Evolutionary conservation across 768 basidiomycete genomes (phyloP), one percentile per base, ranked within the genome.

Genomic region (Ephemerocybe angulata): DNA sequence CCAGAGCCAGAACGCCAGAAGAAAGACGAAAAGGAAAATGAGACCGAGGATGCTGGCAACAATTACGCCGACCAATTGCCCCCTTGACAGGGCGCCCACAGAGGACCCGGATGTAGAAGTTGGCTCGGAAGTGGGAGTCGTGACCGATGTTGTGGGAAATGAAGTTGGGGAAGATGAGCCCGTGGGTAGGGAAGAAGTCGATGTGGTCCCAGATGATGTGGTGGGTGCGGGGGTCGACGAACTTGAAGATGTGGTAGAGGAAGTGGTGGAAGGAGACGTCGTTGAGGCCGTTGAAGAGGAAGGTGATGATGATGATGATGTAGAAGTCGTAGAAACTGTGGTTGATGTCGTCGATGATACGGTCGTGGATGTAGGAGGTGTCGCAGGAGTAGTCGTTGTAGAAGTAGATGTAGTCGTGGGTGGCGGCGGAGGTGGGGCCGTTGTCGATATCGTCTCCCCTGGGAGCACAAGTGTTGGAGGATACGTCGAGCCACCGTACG

Each of bases 401-500:
- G 64, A 57, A 22, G 62, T 62, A 38, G 65, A 55, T 55, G 58
- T 62, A 50, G 64, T 59, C 13, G 68, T 62, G 10, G 68, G 50
- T 33, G 70, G 58, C 50, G 65, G 58, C 17, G 72, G n/a, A n/a
- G n/a, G n/a, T n/a, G n/a, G n/a, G n/a, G n/a, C n/a, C n/a, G n/a
- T n/a, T n/a, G n/a, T n/a, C n/a, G n/a, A n/a, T n/a, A n/a, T n/a
- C n/a, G n/a, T n/a, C n/a, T n/a, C n/a, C n/a, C n/a, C n/a, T n/a
- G n/a, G n/a, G n/a, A n/a, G n/a, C n/a, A 63, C 55, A 22, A 67
- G 55, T 12, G 80, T 69, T 7, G 80, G 71, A n/a, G 88, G 87
- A 29, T 84, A 71, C 31, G 86, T 81, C n/a, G 81, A 72, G 31
- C 90, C 90, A 60, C 90, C 90, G 61, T 80, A 93, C 12, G 81